These are phyloP conservation scores for Recurvomyces mirabilis DNA, from an alignment of 495 filamentous ascomycete genomes.

Conservation along the genomic window DNA sequence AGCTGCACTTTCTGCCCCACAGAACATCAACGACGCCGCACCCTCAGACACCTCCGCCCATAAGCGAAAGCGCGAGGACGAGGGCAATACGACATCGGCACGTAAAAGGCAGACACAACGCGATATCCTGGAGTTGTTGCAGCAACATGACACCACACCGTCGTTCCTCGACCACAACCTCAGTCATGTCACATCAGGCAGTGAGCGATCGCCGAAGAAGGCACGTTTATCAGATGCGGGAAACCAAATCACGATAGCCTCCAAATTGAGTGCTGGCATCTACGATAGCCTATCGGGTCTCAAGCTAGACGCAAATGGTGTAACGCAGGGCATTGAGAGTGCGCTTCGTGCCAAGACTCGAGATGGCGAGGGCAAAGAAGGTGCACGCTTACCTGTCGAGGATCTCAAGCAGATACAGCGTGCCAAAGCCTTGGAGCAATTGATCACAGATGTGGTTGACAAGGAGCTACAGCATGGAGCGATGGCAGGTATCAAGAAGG, in stretches of 20 bases:
- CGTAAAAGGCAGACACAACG: slow-evolving; percentile 9
- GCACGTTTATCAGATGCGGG: slow-evolving; percentile 23
- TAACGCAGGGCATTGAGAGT: slow-evolving; percentile 5
- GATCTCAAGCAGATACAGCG: slow-evolving; percentile 21
- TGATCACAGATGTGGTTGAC: slow-evolving; percentile 13
- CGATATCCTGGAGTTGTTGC: slow-evolving; percentile 15
- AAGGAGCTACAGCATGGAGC: slow-evolving; percentile 7
- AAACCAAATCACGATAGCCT: slow-evolving; percentile 11
- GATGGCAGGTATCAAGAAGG: background rate
- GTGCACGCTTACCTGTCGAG: slow-evolving; percentile 5
- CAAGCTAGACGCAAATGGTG: slow-evolving; percentile 14
- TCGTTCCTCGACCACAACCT: slow-evolving; percentile 27
- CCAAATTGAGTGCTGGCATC: slow-evolving; percentile 7
- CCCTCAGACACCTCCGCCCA: background rate
- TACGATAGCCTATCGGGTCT: slow-evolving; percentile 12
- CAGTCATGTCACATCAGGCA: slow-evolving; percentile 5
- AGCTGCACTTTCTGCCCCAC: slow-evolving; percentile 24
- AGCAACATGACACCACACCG: slow-evolving; percentile 24
- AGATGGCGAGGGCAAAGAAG: background rate
- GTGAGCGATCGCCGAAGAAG: slow-evolving; percentile 29
- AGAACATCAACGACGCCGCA: slow-evolving; percentile 7
- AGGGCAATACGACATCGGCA: background rate
- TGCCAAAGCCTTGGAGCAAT: slow-evolving; percentile 16
- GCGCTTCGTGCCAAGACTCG: slow-evolving; percentile 3
- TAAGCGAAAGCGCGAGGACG: slow-evolving; percentile 20